Evolutionary conservation across 345 rosid species (phyloP).

Genomic region (Citrus mangshanensis): DNA sequence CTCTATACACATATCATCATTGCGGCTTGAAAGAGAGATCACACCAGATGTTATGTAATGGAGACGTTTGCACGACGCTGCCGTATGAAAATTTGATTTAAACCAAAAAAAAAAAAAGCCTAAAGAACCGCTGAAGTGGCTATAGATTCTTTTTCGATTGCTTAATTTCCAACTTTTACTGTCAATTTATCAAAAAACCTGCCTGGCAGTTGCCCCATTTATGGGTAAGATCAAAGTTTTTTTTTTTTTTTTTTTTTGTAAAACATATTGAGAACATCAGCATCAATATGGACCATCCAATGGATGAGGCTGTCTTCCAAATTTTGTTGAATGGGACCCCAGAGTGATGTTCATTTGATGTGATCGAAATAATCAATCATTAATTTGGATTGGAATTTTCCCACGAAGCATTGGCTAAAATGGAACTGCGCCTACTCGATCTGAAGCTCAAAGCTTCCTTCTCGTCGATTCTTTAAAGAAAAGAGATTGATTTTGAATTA

Average conservation of each 20-base stretch:
- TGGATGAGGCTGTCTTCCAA: constrained; percentile 4
- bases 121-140: background rate
- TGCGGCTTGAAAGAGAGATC: background rate
- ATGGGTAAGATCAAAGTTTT: background rate
- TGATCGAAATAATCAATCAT: background rate
- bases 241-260: too few species aligned
- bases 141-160: too few species aligned
- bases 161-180: background rate
- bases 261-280: background rate
- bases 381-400: background rate
- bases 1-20: background rate
- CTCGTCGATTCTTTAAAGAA: background rate
- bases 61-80: background rate
- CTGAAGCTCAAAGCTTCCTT: background rate
- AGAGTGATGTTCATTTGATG: background rate
- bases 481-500: background rate
- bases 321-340: constrained; percentile 5
- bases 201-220: background rate
- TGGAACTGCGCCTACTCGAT: too few species aligned
- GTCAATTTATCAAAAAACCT: background rate
- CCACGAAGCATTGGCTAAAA: background rate
- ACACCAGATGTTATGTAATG: background rate
- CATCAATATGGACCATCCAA: constrained; percentile 4
- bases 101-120: too few species aligned
- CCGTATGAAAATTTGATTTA: background rate